These are phyloP conservation scores for Takakia lepidozioides DNA, from an alignment of 225 moss, liverwort and hornwort genomes.

Conservation along the genomic window DNA sequence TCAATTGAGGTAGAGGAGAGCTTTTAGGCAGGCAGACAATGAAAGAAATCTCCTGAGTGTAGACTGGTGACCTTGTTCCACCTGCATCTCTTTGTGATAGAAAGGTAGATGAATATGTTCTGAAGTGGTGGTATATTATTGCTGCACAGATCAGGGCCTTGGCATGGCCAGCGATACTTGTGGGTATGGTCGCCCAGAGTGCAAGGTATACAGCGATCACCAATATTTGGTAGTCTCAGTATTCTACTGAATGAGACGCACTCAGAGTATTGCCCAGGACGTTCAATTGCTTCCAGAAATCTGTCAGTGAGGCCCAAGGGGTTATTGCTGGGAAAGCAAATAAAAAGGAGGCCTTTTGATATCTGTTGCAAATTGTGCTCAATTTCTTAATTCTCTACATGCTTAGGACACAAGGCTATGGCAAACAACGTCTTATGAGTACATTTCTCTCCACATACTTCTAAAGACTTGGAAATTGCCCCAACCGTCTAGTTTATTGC, in stretches of 20 bases:
- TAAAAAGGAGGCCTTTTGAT: neutral
- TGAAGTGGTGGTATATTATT: neutral
- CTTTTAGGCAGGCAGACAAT: neutral
- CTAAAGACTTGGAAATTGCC: no score
- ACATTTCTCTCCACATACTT: no score
- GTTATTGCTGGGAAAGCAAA: no score
- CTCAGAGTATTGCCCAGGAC: neutral
- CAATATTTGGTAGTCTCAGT: neutral
- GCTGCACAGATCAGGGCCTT: constrained; percentile 65
- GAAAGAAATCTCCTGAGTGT: no score
- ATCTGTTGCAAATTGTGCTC: no score
- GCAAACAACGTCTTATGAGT: no score
- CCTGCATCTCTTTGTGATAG: no score
- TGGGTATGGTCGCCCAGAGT: constrained; percentile 85
- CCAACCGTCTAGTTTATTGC: no score
- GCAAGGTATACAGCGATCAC: constrained; percentile 39
- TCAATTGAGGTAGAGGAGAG: neutral
- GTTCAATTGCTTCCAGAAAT: neutral
- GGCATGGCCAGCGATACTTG: constrained; percentile 84
- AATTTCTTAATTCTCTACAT: no score
- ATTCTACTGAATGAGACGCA: neutral
- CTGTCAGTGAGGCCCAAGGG: neutral
- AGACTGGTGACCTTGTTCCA: neutral
- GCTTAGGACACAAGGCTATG: no score
- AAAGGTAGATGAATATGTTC: neutral